A percentile compares a stretch with the other conserved stretches of the same genome.
Conservation (phyloP, 352 stramenopile species). For the Lagenidium giganteum region DNA sequence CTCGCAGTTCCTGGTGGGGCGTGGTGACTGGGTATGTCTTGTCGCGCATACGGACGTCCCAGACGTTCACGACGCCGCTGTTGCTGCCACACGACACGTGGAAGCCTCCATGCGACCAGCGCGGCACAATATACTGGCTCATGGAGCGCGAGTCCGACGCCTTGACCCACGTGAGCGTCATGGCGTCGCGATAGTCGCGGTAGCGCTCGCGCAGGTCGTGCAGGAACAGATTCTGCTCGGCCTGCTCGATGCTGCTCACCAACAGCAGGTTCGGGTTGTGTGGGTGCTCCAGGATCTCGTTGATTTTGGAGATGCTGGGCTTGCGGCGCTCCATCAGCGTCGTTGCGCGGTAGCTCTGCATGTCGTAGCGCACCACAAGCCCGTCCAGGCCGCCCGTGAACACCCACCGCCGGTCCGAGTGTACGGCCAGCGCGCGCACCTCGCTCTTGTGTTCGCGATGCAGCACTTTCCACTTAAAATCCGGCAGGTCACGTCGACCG, state of each 20-base stretch:
- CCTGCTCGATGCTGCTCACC: constrained; percentile 64
- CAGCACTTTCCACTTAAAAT: constrained; percentile 64
- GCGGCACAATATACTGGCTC: constrained; percentile 83
- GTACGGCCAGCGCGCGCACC: constrained; percentile 68
- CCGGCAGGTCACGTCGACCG: constrained; percentile 19
- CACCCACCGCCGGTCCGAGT: constrained; percentile 59
- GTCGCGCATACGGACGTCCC: too few species aligned
- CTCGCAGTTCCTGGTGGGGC: too few species aligned
- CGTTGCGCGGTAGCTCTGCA: constrained; percentile 32
- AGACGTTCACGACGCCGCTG: constrained; percentile 49
- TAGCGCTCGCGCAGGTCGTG: constrained; percentile 68
- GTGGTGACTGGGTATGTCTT: too few species aligned
- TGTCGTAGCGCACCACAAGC: constrained; percentile 63
- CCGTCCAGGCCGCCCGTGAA: constrained; percentile 75
- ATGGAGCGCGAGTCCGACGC: constrained; percentile 48
- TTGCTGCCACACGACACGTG: constrained; percentile 73
- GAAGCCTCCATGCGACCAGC: constrained; percentile 67
- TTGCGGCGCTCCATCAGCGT: constrained; percentile 69
- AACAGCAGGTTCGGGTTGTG: constrained; percentile 79
- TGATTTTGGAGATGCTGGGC: constrained; percentile 80
- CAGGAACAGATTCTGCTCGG: constrained; percentile 62
- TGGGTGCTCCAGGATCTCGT: constrained; percentile 74
- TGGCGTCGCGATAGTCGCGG: constrained; percentile 21
- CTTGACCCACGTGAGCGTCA: constrained; percentile 62
- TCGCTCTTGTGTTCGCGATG: constrained; percentile 77